Base-by-base conservation (phyloP, 108 stramenopile species). In the Cyclotella baltica region DNA sequence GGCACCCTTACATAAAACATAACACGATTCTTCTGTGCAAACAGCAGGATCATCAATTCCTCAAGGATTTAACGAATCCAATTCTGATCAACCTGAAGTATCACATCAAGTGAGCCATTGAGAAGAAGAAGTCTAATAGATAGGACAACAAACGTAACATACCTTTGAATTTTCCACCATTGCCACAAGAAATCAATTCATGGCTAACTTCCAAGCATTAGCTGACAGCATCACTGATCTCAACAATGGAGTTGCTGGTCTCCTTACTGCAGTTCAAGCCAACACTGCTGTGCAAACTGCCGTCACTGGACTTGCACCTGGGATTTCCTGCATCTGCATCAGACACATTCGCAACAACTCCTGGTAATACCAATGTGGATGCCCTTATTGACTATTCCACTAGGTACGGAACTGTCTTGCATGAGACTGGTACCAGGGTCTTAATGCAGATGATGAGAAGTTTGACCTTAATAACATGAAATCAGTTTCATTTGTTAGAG, bases 11-110 rank as follows among this genome's bases (percentile, higher is more conserved):
- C 51, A 4, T 19, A n/a, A 52, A 52, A 19, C n/a, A 52, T 52
- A 52, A 52, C 10, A 52, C 51, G 51, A 10, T 52, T 52, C 51
- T n/a, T 52, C 51, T 52, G 51, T n/a, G 13, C 40, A 10, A 43
- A 43, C 13, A 43, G 51, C 51, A 52, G 51, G 4, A 10, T 52
- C n/a, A 10, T 10, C 11, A 52, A 52, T 52, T n/a, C 51, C 11
- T 10, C 51, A 52, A n/a, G 11, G n/a, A n/a, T 19, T 52, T n/a
- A 52, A 52, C 51, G n/a, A n/a, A 52, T 52, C n/a, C 51, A 52
- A 20, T 4, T n/a, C n/a, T 52, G 51, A 52, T 52, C 51, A 52
- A 43, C 51, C 51, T 52, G 51, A 52, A 52, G 51, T 52, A 52
- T 20, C n/a, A 19, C 51, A 52, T 4, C 10, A 52, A 52, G 40